A percentile compares a stretch with the other conserved stretches of the same genome.
Conservation (phyloP, 1,139 yeast species). For the Groenewaldozyma auringiensis region DNA sequence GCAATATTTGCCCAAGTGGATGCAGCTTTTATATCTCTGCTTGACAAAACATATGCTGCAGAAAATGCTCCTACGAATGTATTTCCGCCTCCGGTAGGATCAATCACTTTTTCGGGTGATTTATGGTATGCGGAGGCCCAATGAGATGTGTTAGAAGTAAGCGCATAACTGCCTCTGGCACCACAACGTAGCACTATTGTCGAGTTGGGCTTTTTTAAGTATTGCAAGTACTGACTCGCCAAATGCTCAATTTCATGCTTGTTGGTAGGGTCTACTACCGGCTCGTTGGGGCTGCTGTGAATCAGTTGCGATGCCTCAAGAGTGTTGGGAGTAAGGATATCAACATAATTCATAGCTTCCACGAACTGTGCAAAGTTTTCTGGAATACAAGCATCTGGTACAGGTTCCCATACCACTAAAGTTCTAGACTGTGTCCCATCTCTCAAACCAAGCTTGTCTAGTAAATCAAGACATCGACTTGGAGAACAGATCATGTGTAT, state of each 20-base stretch:
- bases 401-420: constrained; percentile 69
- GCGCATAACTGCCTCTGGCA: constrained; percentile 48
- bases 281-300: constrained; percentile 22
- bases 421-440: not conserved
- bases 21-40: constrained; percentile 46
- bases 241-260: constrained; percentile 37
- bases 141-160: constrained; percentile 8
- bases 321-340: constrained; percentile 73
- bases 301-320: constrained; percentile 67
- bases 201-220: constrained; percentile 31
- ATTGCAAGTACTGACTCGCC: constrained; percentile 37
- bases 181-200: constrained; percentile 68
- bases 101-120: constrained; percentile 46
- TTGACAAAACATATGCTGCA: constrained; percentile 42
- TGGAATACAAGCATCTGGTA: constrained; percentile 63
- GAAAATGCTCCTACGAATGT: constrained; percentile 78
- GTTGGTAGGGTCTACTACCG: constrained; percentile 37
- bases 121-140: constrained; percentile 71
- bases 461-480: constrained; percentile 45
- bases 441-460: constrained; percentile 28
- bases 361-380: constrained; percentile 40
- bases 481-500: constrained; percentile 76
- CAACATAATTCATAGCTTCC: constrained; percentile 41
- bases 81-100: constrained; percentile 95
- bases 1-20: constrained; percentile 67